Conservation (phyloP, 2,329 filamentous ascomycete species). For the Rhinocladiella similis region DNA sequence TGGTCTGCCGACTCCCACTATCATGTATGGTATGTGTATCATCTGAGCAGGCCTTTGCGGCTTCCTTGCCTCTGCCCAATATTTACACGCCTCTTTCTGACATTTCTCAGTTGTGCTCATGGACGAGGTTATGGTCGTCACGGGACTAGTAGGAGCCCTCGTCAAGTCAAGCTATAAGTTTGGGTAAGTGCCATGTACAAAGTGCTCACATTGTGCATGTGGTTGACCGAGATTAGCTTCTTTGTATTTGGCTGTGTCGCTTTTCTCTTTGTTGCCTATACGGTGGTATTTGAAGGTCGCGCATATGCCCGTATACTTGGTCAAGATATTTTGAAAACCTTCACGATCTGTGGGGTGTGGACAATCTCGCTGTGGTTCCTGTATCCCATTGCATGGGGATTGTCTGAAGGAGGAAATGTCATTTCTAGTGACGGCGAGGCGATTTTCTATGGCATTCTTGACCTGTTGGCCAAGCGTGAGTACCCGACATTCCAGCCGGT, state of each 20-base stretch:
- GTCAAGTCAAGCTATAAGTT: constrained; percentile 61
- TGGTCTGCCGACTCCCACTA: constrained; percentile 64
- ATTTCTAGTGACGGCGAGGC: constrained; percentile 67
- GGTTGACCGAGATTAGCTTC: constrained; percentile 44
- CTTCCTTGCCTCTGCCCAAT: too few relatives aligned
- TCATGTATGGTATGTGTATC: constrained; percentile 62
- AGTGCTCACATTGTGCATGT: neutral
- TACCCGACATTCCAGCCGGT: neutral
- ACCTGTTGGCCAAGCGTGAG: constrained; percentile 36
- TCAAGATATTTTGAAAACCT: constrained; percentile 53
- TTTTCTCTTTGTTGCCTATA: constrained; percentile 62
- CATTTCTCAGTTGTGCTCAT: too few relatives aligned
- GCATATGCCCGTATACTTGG: constrained; percentile 58
- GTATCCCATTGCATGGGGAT: constrained; percentile 66
- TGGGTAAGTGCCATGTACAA: constrained; percentile 47
- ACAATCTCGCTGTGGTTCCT: constrained; percentile 64
- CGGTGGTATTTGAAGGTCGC: constrained; percentile 58
- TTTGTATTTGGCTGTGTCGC: constrained; percentile 57
- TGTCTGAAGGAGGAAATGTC: constrained; percentile 64
- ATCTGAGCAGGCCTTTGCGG: constrained; percentile 27
- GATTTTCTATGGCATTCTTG: constrained; percentile 68
- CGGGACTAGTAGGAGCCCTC: constrained; percentile 65
- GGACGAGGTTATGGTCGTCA: constrained; percentile 66
- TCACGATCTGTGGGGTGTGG: constrained; percentile 57
- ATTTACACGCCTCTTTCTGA: too few relatives aligned